These are phyloP conservation scores for Coemansia sp. DNA, from an alignment of 192 early-diverging fungal species.

Conservation along the genomic window DNA sequence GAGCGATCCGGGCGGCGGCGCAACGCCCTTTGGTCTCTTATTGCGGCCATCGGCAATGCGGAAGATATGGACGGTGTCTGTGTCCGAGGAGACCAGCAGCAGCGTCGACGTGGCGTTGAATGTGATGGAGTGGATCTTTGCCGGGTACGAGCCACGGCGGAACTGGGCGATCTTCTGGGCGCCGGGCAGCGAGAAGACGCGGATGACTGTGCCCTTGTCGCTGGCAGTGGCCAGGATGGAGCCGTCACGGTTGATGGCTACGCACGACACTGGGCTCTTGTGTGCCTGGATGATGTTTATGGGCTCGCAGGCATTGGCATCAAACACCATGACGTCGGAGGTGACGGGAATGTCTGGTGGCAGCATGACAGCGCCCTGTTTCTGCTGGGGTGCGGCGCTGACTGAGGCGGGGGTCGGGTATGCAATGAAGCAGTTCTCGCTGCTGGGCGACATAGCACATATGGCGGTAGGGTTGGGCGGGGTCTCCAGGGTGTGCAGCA, in stretches of 20 bases:
- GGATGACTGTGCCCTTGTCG: constrained; percentile 98
- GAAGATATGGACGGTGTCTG: constrained; percentile 97
- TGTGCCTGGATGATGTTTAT: constrained; percentile 95
- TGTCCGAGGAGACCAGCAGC: constrained; percentile 72
- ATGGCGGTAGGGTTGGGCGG: constrained; percentile 87
- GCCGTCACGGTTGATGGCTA: constrained; percentile 90
- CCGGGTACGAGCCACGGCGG: constrained; percentile 89
- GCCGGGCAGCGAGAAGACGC: constrained; percentile 87
- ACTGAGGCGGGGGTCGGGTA: constrained; percentile 81
- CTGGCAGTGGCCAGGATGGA: constrained; percentile 91
- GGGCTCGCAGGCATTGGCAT: constrained; percentile 82
- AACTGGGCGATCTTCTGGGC: constrained; percentile 90
- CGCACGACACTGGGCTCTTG: constrained; percentile 83
- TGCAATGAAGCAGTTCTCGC: constrained; percentile 92
- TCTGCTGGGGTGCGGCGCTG: constrained; percentile 55
- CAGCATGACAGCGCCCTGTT: constrained; percentile 21
- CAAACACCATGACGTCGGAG: constrained; percentile 80
- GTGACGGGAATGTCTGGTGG: constrained; percentile 53
- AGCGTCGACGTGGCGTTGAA: constrained; percentile 66
- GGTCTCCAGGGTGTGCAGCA: constrained; percentile 94
- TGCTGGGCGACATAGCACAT: constrained; percentile 87
- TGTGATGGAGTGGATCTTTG: constrained; percentile 87
- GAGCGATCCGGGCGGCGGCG: not conserved
- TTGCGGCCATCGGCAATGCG: constrained; percentile 61
- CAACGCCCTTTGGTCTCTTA: constrained; percentile 11